phyloP scores from a whole-genome alignment of 169 alveolate genomes.

The Blepharisma undulans region DNA sequence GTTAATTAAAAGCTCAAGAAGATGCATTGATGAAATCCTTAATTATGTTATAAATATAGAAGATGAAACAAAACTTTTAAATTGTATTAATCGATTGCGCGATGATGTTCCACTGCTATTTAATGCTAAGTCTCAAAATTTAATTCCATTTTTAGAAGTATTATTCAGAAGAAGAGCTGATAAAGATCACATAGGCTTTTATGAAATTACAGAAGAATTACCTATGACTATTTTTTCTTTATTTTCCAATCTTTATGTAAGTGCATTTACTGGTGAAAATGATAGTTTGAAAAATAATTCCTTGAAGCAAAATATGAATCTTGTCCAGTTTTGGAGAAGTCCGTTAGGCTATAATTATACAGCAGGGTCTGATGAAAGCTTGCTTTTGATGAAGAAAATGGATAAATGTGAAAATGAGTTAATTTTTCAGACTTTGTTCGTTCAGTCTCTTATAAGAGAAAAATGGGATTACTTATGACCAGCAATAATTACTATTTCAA shows the following conservation, averaged over 20 bases:
- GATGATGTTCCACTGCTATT: not conserved
- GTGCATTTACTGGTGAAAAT: not conserved
- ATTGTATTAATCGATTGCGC: not conserved
- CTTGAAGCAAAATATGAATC: not conserved
- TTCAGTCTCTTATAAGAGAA: not conserved
- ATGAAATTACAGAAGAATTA: not conserved
- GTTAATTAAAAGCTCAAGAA: not conserved
- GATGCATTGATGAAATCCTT: not conserved
- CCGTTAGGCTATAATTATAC: not conserved
- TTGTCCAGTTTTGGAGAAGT: not conserved
- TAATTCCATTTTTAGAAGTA: not conserved
- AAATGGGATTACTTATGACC: not conserved
- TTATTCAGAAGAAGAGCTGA: not conserved
- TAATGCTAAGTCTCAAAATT: not conserved
- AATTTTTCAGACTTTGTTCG: not conserved
- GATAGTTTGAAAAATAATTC: not conserved
- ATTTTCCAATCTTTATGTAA: not conserved
- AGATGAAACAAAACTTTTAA: not conserved
- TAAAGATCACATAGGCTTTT: not conserved
- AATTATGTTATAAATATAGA: not conserved
- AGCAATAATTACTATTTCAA: not conserved
- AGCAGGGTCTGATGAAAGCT: not conserved
- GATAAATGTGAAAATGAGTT: not conserved
- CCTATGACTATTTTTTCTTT: not conserved
- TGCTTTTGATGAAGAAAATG: not conserved